Conservation (phyloP, 345 rosid genomes). For the Draba incana region DNA sequence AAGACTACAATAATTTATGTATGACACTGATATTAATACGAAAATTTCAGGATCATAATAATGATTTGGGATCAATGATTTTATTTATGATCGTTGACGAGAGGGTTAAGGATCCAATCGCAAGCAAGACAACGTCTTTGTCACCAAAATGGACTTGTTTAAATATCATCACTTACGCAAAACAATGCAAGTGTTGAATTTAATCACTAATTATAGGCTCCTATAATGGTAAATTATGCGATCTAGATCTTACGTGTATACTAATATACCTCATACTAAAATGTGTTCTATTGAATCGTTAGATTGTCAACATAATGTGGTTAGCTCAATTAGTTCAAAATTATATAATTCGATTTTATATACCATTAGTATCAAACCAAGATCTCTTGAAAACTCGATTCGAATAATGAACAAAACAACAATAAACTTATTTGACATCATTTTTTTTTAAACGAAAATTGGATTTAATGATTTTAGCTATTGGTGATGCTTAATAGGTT, state of each 20-base stretch:
- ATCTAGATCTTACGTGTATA: constrained; percentile 36
- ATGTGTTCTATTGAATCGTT: constrained; percentile 16
- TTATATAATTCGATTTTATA: background rate
- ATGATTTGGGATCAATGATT: constrained; percentile 33
- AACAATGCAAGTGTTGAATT: constrained; percentile 5
- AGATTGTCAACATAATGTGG: constrained; percentile 28
- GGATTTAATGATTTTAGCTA: too few relatives aligned
- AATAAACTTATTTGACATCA: background rate
- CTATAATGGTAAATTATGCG: constrained; percentile 39
- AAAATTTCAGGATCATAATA: constrained; percentile 21
- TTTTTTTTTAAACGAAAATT: background rate
- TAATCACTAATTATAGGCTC: constrained; percentile 9
- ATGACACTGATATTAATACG: constrained; percentile 18
- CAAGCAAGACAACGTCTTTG: constrained; percentile 24
- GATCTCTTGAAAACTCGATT: background rate
- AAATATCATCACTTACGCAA: constrained; percentile 27
- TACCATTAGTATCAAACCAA: constrained; percentile 3
- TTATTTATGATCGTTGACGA: constrained; percentile 35
- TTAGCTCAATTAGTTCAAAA: constrained; percentile 8
- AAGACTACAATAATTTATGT: constrained; percentile 13
- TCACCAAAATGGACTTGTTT: constrained; percentile 27
- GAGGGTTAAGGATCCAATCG: constrained; percentile 29
- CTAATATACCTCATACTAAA: background rate
- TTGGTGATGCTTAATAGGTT: background rate
- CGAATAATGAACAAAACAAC: background rate